phyloP scores from a whole-genome alignment of 352 stramenopile species.

The Pythium vanterpoolii region DNA sequence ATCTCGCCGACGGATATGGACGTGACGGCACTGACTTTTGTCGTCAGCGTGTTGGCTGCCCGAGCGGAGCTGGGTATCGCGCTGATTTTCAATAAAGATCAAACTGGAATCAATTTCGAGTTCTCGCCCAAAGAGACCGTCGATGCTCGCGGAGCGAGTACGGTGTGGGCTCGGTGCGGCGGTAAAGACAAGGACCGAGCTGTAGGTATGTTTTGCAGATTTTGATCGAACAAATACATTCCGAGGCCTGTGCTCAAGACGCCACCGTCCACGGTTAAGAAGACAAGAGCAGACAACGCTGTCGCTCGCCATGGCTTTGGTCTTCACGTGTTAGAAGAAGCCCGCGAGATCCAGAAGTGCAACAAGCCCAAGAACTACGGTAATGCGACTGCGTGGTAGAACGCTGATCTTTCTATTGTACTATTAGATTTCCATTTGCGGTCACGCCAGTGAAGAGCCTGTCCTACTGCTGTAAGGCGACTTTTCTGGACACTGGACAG shows the following conservation, averaged over 20 bases:
- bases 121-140: constrained; percentile 3
- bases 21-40: background rate
- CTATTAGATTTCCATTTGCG: constrained; percentile 26
- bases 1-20: background rate
- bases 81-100: constrained; percentile 14
- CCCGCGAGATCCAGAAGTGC: constrained; percentile 18
- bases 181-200: constrained; percentile 27
- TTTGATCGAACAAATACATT: constrained; percentile 28
- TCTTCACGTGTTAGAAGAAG: constrained; percentile 12
- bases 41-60: background rate
- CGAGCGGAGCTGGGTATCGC: background rate
- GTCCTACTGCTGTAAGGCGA: constrained; percentile 5
- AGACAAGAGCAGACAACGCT: constrained; percentile 3
- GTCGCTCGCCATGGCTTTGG: constrained; percentile 23
- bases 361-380: constrained; percentile 20
- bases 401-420: constrained; percentile 22
- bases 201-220: constrained; percentile 25
- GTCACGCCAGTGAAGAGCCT: constrained; percentile 3
- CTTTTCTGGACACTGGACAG: constrained; percentile 15
- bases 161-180: constrained; percentile 23
- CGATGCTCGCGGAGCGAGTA: constrained; percentile 8
- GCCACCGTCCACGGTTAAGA: background rate
- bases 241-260: constrained; percentile 31
- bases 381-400: constrained; percentile 32
- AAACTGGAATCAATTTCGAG: constrained; percentile 9